Evolutionary conservation across 2,329 filamentous ascomycete genomes (phyloP), one percentile per base, ranked within the genome.

Genomic region (Epichloe gansuensis): DNA sequence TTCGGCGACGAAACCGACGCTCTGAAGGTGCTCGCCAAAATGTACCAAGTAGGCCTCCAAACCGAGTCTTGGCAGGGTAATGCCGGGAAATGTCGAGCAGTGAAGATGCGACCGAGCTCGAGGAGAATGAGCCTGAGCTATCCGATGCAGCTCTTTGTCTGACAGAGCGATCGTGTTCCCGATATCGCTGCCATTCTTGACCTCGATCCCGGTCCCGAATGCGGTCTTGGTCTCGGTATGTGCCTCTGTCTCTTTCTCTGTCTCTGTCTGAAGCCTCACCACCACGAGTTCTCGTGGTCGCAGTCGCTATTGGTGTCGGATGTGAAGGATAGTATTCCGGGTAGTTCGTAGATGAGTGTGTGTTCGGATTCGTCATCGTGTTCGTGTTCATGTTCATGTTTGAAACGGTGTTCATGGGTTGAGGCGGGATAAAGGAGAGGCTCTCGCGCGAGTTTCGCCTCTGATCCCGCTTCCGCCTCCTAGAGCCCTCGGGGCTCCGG

Each of bases 1-100:
- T 67, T 42, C 66, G 65, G 4, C 60, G 62, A 25, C 66, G 67
- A n/a, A 67, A 66, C 28, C 69, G 70, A 37, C 75, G 76, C 58
- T 82, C 80, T 8, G 78, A 81, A 13, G 78, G 76, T 5, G 80
- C 72, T 4, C 73, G 78, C 64, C 85, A 86, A 62, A 88, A 86
- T 15, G 80, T 75, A 52, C 70, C 69, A 44, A 89, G 69, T 51
- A 81, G 74, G 41, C 82, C 78, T 55, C 76, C 74, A 42, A 72
- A 69, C 52, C 74, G 69, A 6, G 71, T 72, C 42, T 67, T 69
- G 54, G 69, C 64, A 17, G 72, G 72, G 50, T 74, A 73, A 46
- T 73, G 70, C 41, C 75, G 75, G 48, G 84, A 86, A 50, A 88
- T 82, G 60, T 88, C 83, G 51, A 87, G 67, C 52, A 82, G 73